Evolutionary conservation across 2,329 filamentous ascomycete genomes (phyloP).

Genomic region (Plectosphaerella cucumerina): DNA sequence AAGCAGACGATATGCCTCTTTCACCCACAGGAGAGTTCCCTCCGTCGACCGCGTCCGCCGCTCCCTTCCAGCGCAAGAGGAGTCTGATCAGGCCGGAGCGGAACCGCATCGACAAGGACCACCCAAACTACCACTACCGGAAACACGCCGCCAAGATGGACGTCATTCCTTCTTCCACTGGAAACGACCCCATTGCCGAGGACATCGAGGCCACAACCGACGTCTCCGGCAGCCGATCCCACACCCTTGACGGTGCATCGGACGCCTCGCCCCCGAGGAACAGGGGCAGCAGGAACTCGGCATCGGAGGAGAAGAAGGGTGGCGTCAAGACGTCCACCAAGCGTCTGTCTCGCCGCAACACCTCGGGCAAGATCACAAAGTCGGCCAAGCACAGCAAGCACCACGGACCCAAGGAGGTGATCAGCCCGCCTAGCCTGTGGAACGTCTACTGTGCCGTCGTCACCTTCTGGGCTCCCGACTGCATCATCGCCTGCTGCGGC

Average conservation of each 20-base stretch:
- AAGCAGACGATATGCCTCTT: constrained; percentile 52
- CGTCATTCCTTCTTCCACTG: constrained; percentile 84
- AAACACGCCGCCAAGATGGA: constrained; percentile 93
- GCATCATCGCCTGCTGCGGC: constrained; percentile 79
- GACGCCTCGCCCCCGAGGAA: constrained; percentile 31
- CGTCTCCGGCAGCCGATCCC: constrained; percentile 36
- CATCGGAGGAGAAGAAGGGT: constrained; percentile 33
- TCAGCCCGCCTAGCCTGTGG: constrained; percentile 83
- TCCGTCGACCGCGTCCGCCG: constrained; percentile 11
- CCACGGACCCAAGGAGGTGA: constrained; percentile 54
- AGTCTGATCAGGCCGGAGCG: constrained; percentile 89
- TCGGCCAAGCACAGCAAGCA: constrained; percentile 45
- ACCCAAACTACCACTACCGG: constrained; percentile 94
- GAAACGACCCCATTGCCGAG: constrained; percentile 83
- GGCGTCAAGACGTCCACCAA: constrained; percentile 23
- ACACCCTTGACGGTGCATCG: constrained; percentile 39
- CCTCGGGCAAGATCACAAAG: constrained; percentile 61
- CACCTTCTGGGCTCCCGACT: constrained; percentile 91
- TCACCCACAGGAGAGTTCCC: constrained; percentile 39
- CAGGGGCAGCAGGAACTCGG: constrained; percentile 22
- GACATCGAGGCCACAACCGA: constrained; percentile 65
- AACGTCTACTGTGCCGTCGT: constrained; percentile 91
- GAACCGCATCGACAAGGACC: constrained; percentile 76
- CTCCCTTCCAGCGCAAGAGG: constrained; percentile 63
- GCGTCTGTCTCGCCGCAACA: constrained; percentile 38